phyloP scores from a whole-genome alignment of 805 yeast species.

The Saccharomycopsis javanensis region DNA sequence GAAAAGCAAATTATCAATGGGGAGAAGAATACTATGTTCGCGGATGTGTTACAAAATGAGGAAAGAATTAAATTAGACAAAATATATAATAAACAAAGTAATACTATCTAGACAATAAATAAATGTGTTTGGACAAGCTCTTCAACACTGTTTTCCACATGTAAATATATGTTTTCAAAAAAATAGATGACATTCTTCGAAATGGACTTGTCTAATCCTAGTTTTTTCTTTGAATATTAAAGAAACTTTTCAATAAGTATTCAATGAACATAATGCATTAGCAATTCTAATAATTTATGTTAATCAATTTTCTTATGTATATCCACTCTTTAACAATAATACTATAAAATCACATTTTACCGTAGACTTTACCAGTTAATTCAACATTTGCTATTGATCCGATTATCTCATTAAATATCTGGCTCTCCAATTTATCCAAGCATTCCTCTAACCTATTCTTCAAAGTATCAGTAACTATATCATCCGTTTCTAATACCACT shows the following conservation, averaged over 20 bases:
- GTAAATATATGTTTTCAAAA: no score
- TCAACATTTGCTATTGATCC: neutral
- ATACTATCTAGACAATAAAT: neutral
- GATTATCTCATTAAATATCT: neutral
- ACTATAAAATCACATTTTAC: neutral
- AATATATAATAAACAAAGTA: conserved; percentile 27
- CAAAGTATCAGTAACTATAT: neutral
- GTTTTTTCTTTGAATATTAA: no score
- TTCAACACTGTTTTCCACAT: no score
- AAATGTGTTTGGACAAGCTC: no score
- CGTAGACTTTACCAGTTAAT: neutral
- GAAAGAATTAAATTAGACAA: conserved; percentile 35
- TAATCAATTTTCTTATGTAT: no score
- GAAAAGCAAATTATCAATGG: conserved; percentile 37
- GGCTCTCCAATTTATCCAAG: neutral
- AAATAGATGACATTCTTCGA: no score
- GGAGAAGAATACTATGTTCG: conserved; percentile 33
- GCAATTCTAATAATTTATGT: no score
- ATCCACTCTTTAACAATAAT: no score
- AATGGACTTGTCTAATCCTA: no score
- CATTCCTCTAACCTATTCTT: neutral
- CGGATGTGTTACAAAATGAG: conserved; percentile 34
- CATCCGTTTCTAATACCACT: neutral
- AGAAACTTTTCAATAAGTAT: no score
- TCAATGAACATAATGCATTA: no score